Conservation (phyloP, 2,329 filamentous ascomycete species). For the Trichocomaceae sp. region DNA sequence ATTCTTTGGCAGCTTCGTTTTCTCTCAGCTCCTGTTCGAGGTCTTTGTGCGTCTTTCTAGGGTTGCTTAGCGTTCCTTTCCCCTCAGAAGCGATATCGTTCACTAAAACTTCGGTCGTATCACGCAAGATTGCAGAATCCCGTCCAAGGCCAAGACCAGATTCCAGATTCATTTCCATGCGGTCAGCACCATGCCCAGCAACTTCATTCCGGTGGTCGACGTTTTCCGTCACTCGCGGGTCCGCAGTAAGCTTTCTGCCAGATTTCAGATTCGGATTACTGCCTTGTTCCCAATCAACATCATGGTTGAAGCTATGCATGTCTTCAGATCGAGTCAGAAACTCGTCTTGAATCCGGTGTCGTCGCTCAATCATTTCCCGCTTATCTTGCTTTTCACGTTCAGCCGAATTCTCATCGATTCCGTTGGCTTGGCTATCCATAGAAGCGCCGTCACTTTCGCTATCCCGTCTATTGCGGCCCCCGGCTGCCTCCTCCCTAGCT, state of each 20-base stretch:
- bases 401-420: conserved; percentile 25
- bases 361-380: conserved; percentile 37
- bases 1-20: conserved; percentile 17
- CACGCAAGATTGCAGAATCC: conserved; percentile 62
- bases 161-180: conserved; percentile 61
- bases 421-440: conserved; percentile 17
- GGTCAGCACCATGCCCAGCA: conserved; percentile 68
- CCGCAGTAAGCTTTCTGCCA: conserved; percentile 50
- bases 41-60: conserved; percentile 41
- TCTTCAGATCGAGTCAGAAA: conserved; percentile 51
- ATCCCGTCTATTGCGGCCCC: conserved; percentile 51
- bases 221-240: conserved; percentile 56
- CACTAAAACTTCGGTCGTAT: conserved; percentile 63
- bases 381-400: conserved; percentile 34
- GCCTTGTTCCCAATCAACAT: conserved; percentile 57
- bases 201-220: conserved; percentile 65
- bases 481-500: conserved; percentile 54
- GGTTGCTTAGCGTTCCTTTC: conserved; percentile 51
- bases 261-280: conserved; percentile 52
- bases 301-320: conserved; percentile 67
- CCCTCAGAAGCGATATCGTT: conserved; percentile 59
- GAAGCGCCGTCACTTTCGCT: conserved; percentile 35
- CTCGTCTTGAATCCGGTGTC: conserved; percentile 48
- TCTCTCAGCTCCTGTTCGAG: conserved; percentile 16
- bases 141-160: conserved; percentile 57